Conservation (phyloP, 2,329 filamentous ascomycete species). For the Stachybotrys elegans region DNA sequence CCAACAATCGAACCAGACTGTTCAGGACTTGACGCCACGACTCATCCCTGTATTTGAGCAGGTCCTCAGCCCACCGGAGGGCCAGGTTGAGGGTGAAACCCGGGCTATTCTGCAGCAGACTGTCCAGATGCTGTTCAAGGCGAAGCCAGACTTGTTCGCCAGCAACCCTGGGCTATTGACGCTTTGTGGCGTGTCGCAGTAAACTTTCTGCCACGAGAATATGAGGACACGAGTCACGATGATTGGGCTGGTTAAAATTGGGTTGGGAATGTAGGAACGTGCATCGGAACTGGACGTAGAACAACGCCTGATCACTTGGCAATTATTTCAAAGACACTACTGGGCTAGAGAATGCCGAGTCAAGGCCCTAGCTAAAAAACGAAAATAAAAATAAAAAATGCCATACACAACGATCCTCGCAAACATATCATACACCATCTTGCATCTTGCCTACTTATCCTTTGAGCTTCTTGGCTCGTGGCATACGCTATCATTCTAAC, state of each 20-base stretch:
- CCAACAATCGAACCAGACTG: slow-evolving; percentile 61
- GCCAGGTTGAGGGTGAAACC: slow-evolving; percentile 70
- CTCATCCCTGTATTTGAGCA: slow-evolving; percentile 68
- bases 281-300: no score
- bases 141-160: slow-evolving; percentile 26
- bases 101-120: slow-evolving; percentile 61
- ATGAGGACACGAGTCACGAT: slow-evolving; percentile 1
- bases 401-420: no score
- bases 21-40: slow-evolving; percentile 64
- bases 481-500: no score
- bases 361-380: no score
- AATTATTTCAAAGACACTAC: no score
- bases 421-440: no score
- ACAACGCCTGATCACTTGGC: no score
- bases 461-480: no score
- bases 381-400: no score
- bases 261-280: no score
- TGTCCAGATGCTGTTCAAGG: slow-evolving; percentile 43
- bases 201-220: not conserved
- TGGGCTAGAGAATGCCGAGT: no score
- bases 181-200: slow-evolving; percentile 19
- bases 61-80: slow-evolving; percentile 65
- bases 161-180: slow-evolving; percentile 25
- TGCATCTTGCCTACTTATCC: no score
- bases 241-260: not conserved